Base-by-base conservation (phyloP, 257 asterid species). In the Nicotiana paniculata region DNA sequence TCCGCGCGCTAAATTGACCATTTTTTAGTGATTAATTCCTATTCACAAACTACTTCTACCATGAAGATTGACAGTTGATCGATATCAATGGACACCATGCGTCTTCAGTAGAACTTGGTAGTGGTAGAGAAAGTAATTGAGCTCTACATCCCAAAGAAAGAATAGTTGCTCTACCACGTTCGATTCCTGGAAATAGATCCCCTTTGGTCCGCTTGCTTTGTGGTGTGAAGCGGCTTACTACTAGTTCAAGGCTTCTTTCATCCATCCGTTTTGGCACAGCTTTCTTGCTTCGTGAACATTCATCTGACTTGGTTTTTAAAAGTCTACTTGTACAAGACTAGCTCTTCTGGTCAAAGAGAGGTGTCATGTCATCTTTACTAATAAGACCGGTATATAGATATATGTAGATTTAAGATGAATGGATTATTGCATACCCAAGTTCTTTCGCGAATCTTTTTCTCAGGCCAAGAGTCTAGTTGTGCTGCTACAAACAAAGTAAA, bases 391-490 rank as follows among this genome's bases (percentile, higher is more conserved):
- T 7, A 21, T 1, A 21, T 61, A 61, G 1, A 53, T 55, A 55
- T 68, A 32, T 16, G 18, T 43, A 0, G 39, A 35, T 68, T 68
- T 68, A 10, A 3, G 4, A 72, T 48, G 57, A 72, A 74, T 3
- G 16, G 48, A 11, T 17, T 13, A 5, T 28, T 17, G 77, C 18
- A 16, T 89, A 91, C 97, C 98, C 98, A 95, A 83, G 83, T 21
- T 85, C 98, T 90, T 86, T 95, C 88, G 32, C 98, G 97, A 5
- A 86, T 83, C 2, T 93, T 95, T 87, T 92, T 92, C 91, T 95
- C 98, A 0, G 98, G 97, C 98, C 98, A 95, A 57, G 46, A 89
- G 3, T 95, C 98, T 7, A 95, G 91, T 80, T 90, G 90, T 79
- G 92, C 94, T 28, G 83, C 93, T 4, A 95, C 98, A 16, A 89